Base-by-base conservation (phyloP, 2,329 filamentous ascomycete species). In the Apiospora malaysiana region DNA sequence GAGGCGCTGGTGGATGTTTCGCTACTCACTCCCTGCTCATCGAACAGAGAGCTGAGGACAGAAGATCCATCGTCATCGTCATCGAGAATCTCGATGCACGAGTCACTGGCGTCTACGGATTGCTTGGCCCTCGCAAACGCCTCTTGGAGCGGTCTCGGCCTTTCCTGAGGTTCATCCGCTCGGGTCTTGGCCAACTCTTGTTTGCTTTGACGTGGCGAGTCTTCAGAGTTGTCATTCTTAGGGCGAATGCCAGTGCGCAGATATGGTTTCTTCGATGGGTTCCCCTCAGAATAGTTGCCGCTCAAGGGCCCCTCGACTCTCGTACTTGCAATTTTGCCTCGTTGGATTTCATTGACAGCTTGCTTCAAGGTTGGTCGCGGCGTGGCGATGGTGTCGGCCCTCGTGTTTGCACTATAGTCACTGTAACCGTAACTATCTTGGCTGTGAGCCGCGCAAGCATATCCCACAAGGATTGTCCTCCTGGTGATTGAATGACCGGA, bases 381-480 rank as follows among this genome's bases (percentile, higher is more conserved):
- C 7, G 7, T 32, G 46, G 4, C 21, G 14, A 6, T 8, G n/a
- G n/a, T 6, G 32, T 32, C 6, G 32, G 32, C 6, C 6, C 32
- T 32, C 6, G 32, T 32, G 6, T 32, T 32, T 32, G 32, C 32
- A 32, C n/a, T n/a, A n/a, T 32, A 6, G 32, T 32, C 6, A 18
- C n/a, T n/a, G n/a, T 12, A 8, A n/a, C 9, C 27, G 67, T 80
- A 79, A 42, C 76, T 74, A 10, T 79, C 74, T 51, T 74, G 75
- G 8, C 81, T 76, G 80, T 94, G 92, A 32, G 79, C 81, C 65
- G 84, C 81, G 83, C 94, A 97, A 68, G 92, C 88, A 79, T 96
- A 96, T 68, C 94, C 95, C 32, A 97, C 94, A 23, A 93, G 85
- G 68, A 97, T 92, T 6, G 89, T 93, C 79, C 92, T 91, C 77